Evolutionary conservation across 2,329 filamentous ascomycete species (phyloP).

Genomic region (Fusarium poae): DNA sequence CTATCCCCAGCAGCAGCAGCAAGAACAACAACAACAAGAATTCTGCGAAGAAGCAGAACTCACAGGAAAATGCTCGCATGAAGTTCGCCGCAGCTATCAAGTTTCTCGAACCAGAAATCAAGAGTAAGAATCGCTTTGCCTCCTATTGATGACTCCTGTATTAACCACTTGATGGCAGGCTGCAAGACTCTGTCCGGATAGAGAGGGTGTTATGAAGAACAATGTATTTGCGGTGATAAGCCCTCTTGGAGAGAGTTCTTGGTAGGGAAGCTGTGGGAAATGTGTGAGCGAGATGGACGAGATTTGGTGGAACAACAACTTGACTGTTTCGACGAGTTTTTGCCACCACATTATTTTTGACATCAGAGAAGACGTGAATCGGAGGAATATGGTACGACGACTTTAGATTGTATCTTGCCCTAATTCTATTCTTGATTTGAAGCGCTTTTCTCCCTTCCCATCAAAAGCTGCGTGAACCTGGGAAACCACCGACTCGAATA

Average conservation of each 20-base stretch:
- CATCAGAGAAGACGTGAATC: background rate
- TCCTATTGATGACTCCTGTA: background rate
- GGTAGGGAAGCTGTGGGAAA: background rate
- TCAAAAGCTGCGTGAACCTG: no score
- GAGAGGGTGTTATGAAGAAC: no score
- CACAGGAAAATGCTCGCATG: background rate
- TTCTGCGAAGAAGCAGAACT: background rate
- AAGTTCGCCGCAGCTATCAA: background rate
- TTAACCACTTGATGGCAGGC: background rate
- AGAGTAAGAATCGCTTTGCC: background rate
- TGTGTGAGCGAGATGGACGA: background rate
- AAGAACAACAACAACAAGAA: background rate
- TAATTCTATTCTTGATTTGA: background rate
- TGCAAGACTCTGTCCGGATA: no score
- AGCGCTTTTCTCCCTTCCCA: background rate
- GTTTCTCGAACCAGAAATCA: background rate
- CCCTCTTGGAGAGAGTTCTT: background rate
- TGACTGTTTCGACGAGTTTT: background rate
- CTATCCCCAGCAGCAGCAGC: no score
- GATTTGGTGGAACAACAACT: background rate
- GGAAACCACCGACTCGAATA: no score
- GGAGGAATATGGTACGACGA: background rate
- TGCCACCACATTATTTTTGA: background rate
- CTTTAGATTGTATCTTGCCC: background rate
- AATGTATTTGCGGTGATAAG: accelerated